phyloP scores from a whole-genome alignment of 139 green algal species.

The Gonium pectorale region DNA sequence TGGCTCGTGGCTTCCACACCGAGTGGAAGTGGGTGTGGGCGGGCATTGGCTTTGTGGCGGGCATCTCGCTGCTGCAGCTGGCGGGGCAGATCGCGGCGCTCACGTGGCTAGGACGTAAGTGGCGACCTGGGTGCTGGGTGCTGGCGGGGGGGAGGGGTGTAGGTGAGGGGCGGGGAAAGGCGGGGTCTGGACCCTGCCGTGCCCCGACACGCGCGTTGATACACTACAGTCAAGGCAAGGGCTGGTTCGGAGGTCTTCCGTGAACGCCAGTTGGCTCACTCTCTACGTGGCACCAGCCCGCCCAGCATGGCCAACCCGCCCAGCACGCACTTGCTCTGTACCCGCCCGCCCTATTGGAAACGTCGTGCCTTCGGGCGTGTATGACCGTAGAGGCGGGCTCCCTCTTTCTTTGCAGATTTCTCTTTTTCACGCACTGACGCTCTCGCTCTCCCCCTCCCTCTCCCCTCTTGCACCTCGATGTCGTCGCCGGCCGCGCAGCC shows the following conservation, averaged over 20 bases:
- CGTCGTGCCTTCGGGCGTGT: neutral
- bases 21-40: constrained; percentile 36
- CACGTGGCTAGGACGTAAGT: constrained; percentile 33
- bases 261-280: neutral
- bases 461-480: no score
- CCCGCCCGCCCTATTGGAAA: no score
- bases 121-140: neutral
- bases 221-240: no score
- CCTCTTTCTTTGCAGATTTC: neutral
- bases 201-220: no score
- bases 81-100: constrained; percentile 6
- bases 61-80: constrained; percentile 5
- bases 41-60: constrained; percentile 1
- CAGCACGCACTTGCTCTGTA: neutral
- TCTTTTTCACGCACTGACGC: neutral
- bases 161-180: neutral
- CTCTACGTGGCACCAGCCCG: neutral
- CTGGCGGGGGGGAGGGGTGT: neutral
- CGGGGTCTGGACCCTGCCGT: neutral
- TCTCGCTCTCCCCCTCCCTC: neutral
- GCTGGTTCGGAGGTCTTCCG: neutral
- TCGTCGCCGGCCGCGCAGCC: neutral
- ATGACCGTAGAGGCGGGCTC: no score
- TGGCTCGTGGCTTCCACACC: neutral
- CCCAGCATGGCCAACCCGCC: neutral